Base-by-base conservation (phyloP, 2,329 filamentous ascomycete genomes). In the Penicillium sp. region DNA sequence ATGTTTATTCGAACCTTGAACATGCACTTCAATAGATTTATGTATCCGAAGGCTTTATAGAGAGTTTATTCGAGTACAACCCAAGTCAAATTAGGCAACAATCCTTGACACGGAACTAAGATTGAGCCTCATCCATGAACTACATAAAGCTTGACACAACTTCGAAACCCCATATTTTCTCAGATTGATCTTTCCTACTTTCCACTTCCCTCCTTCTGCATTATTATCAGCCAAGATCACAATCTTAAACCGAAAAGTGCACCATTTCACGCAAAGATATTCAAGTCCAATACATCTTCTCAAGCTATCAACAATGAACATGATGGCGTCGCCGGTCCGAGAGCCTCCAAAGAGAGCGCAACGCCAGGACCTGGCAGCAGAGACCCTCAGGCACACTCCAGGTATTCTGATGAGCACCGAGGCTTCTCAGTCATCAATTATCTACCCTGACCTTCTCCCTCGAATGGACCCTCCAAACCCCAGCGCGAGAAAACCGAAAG, bases 331-430 rank as follows among this genome's bases (percentile, higher is more conserved):
- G 16, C 6, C 19, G 16, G 9, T 3, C 16, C 35, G 51, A 1
- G 52, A 51, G 9, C 45, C 44, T 3, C 60, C 60, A 48, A 56
- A 54, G 35, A 62, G 57, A 49, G 19, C 42, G 14, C 45, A 60
- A 19, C 57, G 57, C 39, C 52, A 52, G 24, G 49, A 14, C 3
- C 10, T 62, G 7, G 60, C 60, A 4, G 44, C 33, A 48, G 55
- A 62, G 27, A 60, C 60, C 1, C 33, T 42, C 2, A 22, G 24
- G 0, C 49, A 52, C 24, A 62, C 45, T 1, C 24, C 45, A 19
- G n/a, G 10, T 3, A 57, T 62, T 33, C 39, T 58, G 9, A 33
- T 26, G 14, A 49, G 10, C 13, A 60, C 57, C 11, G 21, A 39
- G 16, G 52, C 52, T 10, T 48, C 55, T 3, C 48, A 22, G 7